Base-by-base conservation (phyloP, 257 asterid genomes). In the Striga asiatica region DNA sequence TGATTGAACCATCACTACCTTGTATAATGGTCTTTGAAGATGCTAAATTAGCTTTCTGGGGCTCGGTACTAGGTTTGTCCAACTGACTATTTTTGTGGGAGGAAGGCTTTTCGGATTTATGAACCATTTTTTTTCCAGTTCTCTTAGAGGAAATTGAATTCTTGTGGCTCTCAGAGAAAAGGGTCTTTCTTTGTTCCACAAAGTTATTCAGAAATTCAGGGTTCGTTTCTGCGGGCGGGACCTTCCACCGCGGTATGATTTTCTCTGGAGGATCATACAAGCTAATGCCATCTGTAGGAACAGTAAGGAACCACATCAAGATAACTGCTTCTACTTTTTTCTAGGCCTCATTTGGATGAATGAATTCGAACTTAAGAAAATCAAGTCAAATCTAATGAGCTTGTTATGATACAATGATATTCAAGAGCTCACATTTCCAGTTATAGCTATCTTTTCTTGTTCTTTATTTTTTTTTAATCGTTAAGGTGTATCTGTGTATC, bases 161-260 rank as follows among this genome's bases (percentile, higher is more conserved):
- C 37, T 69, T 58, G 9, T 55, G 57, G 65, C 79, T 64, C 56
- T 77, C 83, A 32, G 76, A 64, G 58, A 69, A 47, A 49, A 66
- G 54, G 22, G 68, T 45, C 50, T 82, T 69, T 58, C 71, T 72
- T 67, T 78, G 76, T 58, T 73, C 81, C 41, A 66, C 22, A 54
- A 71, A 62, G 42, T 74, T 75, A 62, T 71, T 74, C 35, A 82
- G 73, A 65, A 86, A 80, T 65, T 78, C 93, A 0, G 91, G 84
- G 57, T 71, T 75, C 60, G 57, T 78, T 58, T 82, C 95, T 42
- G 79, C 66, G 8, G 95, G 98, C 17, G 93, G 93, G 63, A 71
- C 76, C 70, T 76, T 87, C 98, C 98, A 91, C 46, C 88, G 81
- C 35, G 98, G 97, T 48, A 88, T 64, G 66, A 91, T 70, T 73